Evolutionary conservation across 1,284 basidiomycete species (phyloP).

Genomic region (Ustilago hordei): DNA sequence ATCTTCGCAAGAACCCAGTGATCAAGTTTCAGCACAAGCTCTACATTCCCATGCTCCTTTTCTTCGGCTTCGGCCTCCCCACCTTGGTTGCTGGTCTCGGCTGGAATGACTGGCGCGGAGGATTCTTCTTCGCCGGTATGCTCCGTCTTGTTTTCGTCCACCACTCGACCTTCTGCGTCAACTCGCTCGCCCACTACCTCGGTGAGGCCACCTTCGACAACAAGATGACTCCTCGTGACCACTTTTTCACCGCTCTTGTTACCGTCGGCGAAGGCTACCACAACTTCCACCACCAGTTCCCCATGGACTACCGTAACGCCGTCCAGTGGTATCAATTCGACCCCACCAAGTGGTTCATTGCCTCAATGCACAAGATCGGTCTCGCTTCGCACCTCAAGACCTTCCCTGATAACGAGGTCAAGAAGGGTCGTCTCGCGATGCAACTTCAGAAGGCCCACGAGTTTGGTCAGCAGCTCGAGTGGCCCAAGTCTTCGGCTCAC

Average conservation of each 20-base stretch:
- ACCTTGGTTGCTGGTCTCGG: conserved; percentile 68
- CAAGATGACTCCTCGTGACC: conserved; percentile 69
- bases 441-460: conserved; percentile 63
- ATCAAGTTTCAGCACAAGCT: conserved; percentile 68
- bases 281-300: conserved; percentile 70
- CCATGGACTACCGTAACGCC: conserved; percentile 69
- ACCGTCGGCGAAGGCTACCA: conserved; percentile 69
- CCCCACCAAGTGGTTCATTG: conserved; percentile 69
- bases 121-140: conserved; percentile 68
- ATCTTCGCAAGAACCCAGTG: conserved; percentile 65
- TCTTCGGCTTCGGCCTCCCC: conserved; percentile 66
- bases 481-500: conserved; percentile 61
- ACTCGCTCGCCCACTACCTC: conserved; percentile 69
- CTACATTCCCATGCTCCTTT: conserved; percentile 67
- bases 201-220: conserved; percentile 68
- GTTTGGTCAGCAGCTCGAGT: conserved; percentile 51
- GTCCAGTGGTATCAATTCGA: conserved; percentile 69
- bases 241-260: conserved; percentile 67
- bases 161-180: conserved; percentile 69
- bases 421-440: conserved; percentile 68
- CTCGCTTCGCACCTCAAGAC: conserved; percentile 67
- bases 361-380: conserved; percentile 57
- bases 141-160: conserved; percentile 67
- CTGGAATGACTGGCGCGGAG: conserved; percentile 68
- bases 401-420: conserved; percentile 69